phyloP scores from a whole-genome alignment of 169 alveolate species.

The Cryptosporidium muris region DNA sequence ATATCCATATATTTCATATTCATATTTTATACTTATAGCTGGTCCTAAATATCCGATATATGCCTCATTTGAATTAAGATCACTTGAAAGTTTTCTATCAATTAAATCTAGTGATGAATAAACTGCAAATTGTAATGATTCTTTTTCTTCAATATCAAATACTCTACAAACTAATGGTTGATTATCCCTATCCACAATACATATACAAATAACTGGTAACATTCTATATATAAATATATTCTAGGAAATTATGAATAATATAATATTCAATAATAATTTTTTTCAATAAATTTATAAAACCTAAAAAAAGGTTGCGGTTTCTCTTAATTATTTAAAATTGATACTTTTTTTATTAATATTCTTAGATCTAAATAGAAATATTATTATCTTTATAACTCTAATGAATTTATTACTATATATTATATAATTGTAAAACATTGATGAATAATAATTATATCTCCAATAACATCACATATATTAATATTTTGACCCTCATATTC shows the following conservation, averaged over 20 bases:
- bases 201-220: conserved; percentile 38
- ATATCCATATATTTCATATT: conserved; percentile 66
- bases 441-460: conserved; percentile 47
- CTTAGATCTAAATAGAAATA: too few species aligned
- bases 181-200: conserved; percentile 49
- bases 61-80: conserved; percentile 31
- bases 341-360: too few species aligned
- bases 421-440: conserved; percentile 41
- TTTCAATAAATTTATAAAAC: neutral
- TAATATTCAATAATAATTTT: neutral
- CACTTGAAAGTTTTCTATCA: conserved; percentile 43
- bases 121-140: conserved; percentile 45
- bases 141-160: conserved; percentile 46
- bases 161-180: conserved; percentile 62
- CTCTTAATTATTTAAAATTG: too few species aligned
- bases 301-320: neutral
- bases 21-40: conserved; percentile 56
- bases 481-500: neutral
- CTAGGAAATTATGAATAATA: neutral
- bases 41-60: conserved; percentile 67
- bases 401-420: neutral
- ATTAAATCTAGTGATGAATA: conserved; percentile 49
- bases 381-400: too few species aligned
- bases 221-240: conserved; percentile 2
- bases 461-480: conserved; percentile 49